These are phyloP conservation scores for Nidularia pulvinata DNA, from an alignment of 768 basidiomycete genomes.

Conservation along the genomic window DNA sequence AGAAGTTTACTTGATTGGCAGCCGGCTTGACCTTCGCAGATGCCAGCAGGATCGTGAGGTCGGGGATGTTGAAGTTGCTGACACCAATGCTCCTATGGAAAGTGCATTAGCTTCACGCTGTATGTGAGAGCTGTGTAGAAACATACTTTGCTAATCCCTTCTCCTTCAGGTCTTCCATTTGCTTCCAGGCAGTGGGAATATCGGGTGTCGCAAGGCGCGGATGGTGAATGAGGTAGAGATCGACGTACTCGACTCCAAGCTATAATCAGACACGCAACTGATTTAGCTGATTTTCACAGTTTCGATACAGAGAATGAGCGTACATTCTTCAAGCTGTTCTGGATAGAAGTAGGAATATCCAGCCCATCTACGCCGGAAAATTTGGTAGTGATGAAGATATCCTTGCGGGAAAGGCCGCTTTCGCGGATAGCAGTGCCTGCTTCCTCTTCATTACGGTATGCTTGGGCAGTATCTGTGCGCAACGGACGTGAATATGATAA, in stretches of 20 bases:
- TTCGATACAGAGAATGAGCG: constrained; percentile 9
- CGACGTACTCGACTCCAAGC: constrained; percentile 66
- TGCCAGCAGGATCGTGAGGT: constrained; percentile 54
- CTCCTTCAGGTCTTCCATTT: constrained; percentile 58
- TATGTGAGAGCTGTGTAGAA: not conserved
- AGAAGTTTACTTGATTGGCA: constrained; percentile 60
- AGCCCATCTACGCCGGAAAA: constrained; percentile 51
- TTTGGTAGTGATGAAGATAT: constrained; percentile 69
- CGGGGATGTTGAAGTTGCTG: constrained; percentile 60
- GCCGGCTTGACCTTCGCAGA: constrained; percentile 63
- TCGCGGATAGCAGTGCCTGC: constrained; percentile 52
- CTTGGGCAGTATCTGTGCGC: constrained; percentile 58
- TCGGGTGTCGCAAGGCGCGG: constrained; percentile 55
- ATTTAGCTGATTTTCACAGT: not conserved
- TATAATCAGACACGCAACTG: constrained; percentile 13
- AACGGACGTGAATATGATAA: not conserved
- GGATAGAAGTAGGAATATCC: constrained; percentile 53
- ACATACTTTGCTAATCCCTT: constrained; percentile 58
- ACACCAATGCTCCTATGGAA: constrained; percentile 65
- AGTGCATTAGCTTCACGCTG: not conserved
- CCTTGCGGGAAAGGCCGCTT: constrained; percentile 53
- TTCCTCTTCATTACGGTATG: constrained; percentile 61
- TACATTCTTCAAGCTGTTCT: constrained; percentile 56
- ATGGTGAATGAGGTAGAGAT: constrained; percentile 71
- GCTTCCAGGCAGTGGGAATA: constrained; percentile 60